Conservation (phyloP, 768 basidiomycete species). For the Tricholoma flavovirens region DNA sequence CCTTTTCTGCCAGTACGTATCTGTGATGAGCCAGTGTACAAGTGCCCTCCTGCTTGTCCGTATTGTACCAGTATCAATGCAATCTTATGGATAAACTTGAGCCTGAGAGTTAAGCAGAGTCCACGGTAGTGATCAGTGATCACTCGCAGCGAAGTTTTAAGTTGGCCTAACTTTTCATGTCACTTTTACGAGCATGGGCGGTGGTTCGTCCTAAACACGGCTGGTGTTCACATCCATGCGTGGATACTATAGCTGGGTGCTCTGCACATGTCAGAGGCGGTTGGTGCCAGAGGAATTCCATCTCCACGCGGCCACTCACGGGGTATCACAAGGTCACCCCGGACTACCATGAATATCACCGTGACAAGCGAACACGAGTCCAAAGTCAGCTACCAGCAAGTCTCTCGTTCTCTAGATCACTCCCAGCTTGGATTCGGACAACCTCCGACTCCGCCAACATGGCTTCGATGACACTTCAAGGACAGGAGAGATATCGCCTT, state of each 20-base stretch:
- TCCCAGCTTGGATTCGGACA: slow-evolving; percentile 10
- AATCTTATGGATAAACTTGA: neutral
- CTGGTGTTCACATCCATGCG: slow-evolving; percentile 1
- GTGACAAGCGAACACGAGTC: slow-evolving; percentile 2
- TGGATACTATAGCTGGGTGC: neutral
- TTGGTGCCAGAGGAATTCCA: neutral
- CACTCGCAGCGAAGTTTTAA: too few species aligned
- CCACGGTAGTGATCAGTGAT: too few species aligned
- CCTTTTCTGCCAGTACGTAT: neutral
- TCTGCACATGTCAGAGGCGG: neutral
- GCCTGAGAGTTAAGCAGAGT: too few species aligned
- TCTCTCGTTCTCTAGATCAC: slow-evolving; percentile 7
- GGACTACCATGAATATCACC: slow-evolving; percentile 3
- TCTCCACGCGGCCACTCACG: neutral
- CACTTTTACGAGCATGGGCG: slow-evolving; percentile 7
- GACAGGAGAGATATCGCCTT: slow-evolving; percentile 47
- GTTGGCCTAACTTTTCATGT: neutral
- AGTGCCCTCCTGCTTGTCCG: neutral
- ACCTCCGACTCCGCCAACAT: slow-evolving; percentile 19
- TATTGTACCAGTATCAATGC: neutral
- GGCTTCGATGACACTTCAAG: slow-evolving; percentile 19
- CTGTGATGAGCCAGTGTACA: neutral
- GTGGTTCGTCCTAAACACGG: neutral
- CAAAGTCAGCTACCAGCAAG: neutral
- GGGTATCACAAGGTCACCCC: slow-evolving; percentile 13